Evolutionary conservation across 2,329 filamentous ascomycete genomes (phyloP), one percentile per base, ranked within the genome.

Genomic region (Aureobasidium lini): DNA sequence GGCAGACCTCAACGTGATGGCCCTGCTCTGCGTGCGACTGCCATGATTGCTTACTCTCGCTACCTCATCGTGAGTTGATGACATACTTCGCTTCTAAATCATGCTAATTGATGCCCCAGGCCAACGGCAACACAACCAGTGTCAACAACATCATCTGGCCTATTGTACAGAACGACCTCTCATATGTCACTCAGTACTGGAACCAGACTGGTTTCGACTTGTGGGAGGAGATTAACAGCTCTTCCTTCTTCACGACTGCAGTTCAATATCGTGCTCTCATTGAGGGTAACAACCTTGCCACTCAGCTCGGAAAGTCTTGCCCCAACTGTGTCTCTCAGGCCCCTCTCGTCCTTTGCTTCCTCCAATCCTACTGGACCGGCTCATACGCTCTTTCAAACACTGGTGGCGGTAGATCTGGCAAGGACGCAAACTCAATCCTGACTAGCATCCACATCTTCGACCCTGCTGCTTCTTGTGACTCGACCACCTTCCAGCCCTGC

Each of bases 1-100:
- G 89, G 88, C 31, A 83, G 89, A 18, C 89, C 89, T 11, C 89
- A 94, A 88, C 80, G 86, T 49, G 89, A 94, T 71, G 89, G 89
- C 0, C 89, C 90, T 28, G 84, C 89, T 23, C 80, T 94, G 40
- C 81, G 90, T 53, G 89, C 88, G 1, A 89, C 84, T 47, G 83
- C 89, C 2, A 72, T 94, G 67, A 86, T 88, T 57, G 78, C 79
- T 0, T 94, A 92, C 68, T 82, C 86, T 6, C 84, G 86, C 67
- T 90, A 87, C 83, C 76, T 93, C 31, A 74, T 90, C 52, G 59
- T 57, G 32, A 34, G 43, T 75, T 5, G 3, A 15, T 2, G 2
- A 34, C 16, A 6, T 2, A 75, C 44, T 87, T 89, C 4, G 15
- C 16, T 5, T 10, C 10, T 6, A 11, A 3, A 32, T 23, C 6